These are phyloP conservation scores for Scenedesmus sp. DNA, from an alignment of 163 green algal genomes.

Conservation along the genomic window DNA sequence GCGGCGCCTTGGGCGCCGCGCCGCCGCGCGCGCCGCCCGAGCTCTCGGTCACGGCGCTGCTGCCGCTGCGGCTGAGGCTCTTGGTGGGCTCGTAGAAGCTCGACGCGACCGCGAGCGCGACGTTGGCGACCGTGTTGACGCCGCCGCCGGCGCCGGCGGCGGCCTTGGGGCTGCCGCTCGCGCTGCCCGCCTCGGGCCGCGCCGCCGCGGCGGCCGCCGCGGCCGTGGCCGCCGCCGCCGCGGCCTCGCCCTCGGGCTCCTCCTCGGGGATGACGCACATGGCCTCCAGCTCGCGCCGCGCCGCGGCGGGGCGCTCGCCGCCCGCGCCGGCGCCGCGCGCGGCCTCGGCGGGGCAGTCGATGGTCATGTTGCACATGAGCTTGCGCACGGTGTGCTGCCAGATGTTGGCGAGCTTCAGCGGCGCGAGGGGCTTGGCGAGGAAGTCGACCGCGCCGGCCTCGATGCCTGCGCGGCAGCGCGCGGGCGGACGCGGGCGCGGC, in stretches of 20 bases:
- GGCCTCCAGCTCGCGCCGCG: constrained; percentile 15
- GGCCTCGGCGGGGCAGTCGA: constrained; percentile 31
- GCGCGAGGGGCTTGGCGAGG: constrained; percentile 78
- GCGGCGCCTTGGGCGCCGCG: neutral
- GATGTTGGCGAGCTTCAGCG: constrained; percentile 85
- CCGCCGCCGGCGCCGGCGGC: too few relatives aligned
- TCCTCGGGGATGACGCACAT: constrained; percentile 14
- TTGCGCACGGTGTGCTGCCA: constrained; percentile 88
- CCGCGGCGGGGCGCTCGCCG: neutral
- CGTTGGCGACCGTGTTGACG: constrained; percentile 6
- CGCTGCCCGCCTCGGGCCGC: neutral
- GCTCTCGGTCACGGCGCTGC: constrained; percentile 1
- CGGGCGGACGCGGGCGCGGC: neutral
- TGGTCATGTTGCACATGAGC: constrained; percentile 50
- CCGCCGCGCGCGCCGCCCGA: too few relatives aligned
- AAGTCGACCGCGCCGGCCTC: constrained; percentile 83
- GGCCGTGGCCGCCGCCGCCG: neutral
- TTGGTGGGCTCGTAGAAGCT: constrained; percentile 7
- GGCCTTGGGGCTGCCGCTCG: too few relatives aligned
- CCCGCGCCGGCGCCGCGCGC: neutral
- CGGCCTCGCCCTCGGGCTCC: neutral
- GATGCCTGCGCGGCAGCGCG: constrained; percentile 56
- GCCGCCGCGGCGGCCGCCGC: neutral
- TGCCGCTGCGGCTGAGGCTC: constrained; percentile 10
- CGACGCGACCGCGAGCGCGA: neutral